Conservation (phyloP, 805 yeast species). For the Clavispora santaluciae region DNA sequence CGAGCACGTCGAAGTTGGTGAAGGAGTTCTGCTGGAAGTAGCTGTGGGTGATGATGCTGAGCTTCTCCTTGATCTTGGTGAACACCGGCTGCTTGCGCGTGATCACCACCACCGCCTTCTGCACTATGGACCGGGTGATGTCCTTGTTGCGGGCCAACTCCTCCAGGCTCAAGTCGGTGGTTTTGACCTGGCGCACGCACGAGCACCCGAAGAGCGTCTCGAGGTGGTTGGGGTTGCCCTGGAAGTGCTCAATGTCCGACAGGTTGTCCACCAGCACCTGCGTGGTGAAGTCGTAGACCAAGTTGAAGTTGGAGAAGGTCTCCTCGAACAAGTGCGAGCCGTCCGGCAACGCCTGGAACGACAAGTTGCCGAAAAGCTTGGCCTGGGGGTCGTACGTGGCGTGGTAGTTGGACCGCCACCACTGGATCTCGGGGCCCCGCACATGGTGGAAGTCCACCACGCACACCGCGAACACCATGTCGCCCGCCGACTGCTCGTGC, state of each 20-base stretch:
- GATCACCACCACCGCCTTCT: conserved; percentile 86
- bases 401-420: conserved; percentile 58
- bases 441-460: conserved; percentile 89
- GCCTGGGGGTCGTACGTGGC: conserved; percentile 25
- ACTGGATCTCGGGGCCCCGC: conserved; percentile 93
- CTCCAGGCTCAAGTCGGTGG: conserved; percentile 48
- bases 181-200: conserved; percentile 78
- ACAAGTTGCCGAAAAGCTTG: conserved; percentile 74
- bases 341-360: conserved; percentile 95
- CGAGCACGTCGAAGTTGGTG: conserved; percentile 61
- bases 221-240: conserved; percentile 37
- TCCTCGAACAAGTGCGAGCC: conserved; percentile 94
- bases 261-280: conserved; percentile 43
- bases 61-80: conserved; percentile 82
- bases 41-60: conserved; percentile 82
- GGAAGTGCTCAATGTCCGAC: conserved; percentile 27
- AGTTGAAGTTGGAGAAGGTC: conserved; percentile 85
- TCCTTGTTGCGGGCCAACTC: conserved; percentile 50
- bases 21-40: conserved; percentile 81
- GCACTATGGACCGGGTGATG: conserved; percentile 81
- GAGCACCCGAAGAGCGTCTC: conserved; percentile 90
- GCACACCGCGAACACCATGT: conserved; percentile 73
- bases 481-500: conserved; percentile 11
- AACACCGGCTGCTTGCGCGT: conserved; percentile 75
- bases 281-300: conserved; percentile 59